Percentiles rank a stretch among this genome's conserved stretches.
Conservation (phyloP, 768 basidiomycete genomes). For the Thelephora ganbajun region DNA sequence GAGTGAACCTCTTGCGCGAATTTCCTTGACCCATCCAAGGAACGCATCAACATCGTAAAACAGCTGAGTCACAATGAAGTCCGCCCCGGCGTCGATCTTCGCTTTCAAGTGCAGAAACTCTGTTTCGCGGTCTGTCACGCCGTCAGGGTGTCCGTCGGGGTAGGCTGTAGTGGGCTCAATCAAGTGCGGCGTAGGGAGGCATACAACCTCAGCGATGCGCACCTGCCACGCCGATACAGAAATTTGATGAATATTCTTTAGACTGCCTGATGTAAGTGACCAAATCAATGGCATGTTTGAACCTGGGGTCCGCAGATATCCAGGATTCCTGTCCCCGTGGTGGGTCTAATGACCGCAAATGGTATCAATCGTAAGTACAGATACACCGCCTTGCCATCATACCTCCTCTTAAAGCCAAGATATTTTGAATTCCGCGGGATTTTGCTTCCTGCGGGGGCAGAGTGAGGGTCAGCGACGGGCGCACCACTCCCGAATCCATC, state of each 20-base stretch:
- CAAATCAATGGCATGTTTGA: conserved; percentile 79
- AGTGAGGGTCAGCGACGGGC: background rate
- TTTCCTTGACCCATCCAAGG: conserved; percentile 59
- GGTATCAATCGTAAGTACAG: background rate
- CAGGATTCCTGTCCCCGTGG: conserved; percentile 90
- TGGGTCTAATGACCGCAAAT: conserved; percentile 47
- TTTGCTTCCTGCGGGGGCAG: conserved; percentile 52
- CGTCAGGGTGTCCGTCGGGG: conserved; percentile 77
- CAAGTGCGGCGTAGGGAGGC: too few species aligned
- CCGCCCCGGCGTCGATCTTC: conserved; percentile 90
- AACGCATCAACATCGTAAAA: conserved; percentile 95
- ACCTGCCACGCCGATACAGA: conserved; percentile 96
- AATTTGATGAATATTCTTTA: conserved; percentile 66
- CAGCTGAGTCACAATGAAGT: conserved; percentile 91
- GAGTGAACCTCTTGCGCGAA: conserved; percentile 51
- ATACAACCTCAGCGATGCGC: conserved; percentile 2
- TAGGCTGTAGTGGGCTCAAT: conserved; percentile 42
- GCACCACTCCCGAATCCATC: conserved; percentile 4
- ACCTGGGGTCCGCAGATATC: conserved; percentile 73
- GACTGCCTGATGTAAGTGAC: conserved; percentile 75
- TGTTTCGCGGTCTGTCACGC: conserved; percentile 37
- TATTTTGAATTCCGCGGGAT: conserved; percentile 69
- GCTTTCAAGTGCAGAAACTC: conserved; percentile 61
- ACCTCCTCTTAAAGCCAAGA: conserved; percentile 91
- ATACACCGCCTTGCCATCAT: conserved; percentile 7